Percentiles rank a stretch among this genome's conserved stretches.
These are phyloP conservation scores for Antrodiella citrinella DNA, from an alignment of 768 basidiomycete genomes.

Conservation along the genomic window DNA sequence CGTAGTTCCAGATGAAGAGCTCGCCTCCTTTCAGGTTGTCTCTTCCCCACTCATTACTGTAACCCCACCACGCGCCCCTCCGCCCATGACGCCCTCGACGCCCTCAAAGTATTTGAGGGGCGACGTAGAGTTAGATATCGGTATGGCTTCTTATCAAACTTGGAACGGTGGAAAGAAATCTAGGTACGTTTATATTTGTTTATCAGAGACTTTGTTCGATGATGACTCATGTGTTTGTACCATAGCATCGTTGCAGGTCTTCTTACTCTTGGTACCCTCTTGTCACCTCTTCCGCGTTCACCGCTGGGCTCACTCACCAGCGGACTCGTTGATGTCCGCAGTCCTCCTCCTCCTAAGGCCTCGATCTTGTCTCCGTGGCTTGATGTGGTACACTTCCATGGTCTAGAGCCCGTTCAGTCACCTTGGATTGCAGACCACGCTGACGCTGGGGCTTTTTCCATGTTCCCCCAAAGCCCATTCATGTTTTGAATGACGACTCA, in stretches of 20 bases:
- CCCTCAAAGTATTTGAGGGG: slow-evolving; percentile 3
- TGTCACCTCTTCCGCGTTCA: slow-evolving; percentile 12
- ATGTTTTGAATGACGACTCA: not conserved
- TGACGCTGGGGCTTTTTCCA: not conserved
- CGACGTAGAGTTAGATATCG: slow-evolving; percentile 9
- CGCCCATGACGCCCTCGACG: not conserved
- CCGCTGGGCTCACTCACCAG: slow-evolving; percentile 1
- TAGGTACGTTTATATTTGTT: slow-evolving; percentile 3
- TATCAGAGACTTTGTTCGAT: not conserved
- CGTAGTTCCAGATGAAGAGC: not conserved
- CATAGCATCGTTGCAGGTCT: slow-evolving; percentile 14
- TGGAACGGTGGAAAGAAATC: slow-evolving; percentile 13
- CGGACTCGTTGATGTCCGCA: slow-evolving; percentile 12
- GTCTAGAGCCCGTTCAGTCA: slow-evolving; percentile 15
- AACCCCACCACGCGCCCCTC: not conserved
- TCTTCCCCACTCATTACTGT: not conserved
- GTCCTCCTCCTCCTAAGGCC: slow-evolving; percentile 12
- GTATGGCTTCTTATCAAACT: slow-evolving; percentile 16
- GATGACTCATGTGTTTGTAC: not conserved
- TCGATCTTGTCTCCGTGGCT: slow-evolving; percentile 17
- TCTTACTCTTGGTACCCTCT: slow-evolving; percentile 13
- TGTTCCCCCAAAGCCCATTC: not conserved
- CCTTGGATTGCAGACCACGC: slow-evolving; percentile 11
- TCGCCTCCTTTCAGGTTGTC: not conserved
- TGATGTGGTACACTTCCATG: slow-evolving; percentile 13